Base-by-base conservation (phyloP, 139 green algal species). In the Picochlorum sp. region DNA sequence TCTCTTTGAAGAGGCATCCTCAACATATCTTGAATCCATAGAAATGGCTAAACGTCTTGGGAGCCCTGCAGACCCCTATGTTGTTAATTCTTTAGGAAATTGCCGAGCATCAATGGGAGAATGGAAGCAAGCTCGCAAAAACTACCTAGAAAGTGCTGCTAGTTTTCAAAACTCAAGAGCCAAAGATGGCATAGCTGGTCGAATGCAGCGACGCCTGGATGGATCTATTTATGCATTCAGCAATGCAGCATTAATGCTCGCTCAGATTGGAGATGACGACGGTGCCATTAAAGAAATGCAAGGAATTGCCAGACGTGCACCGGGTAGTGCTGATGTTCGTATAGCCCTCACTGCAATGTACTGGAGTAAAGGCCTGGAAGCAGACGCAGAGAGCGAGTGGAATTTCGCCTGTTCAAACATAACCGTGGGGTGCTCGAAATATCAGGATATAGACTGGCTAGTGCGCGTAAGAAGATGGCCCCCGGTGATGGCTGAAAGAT, bases 41-140 rank as follows among this genome's bases (percentile, higher is more conserved):
- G 39, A 67, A 0, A 55, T 88, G 25, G 79, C 79, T 9, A 47
- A 32, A 6, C 29, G 36, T 20, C 57, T 53, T 8, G 59, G 75
- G 6, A 45, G 41, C 39, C 29, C 44, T 25, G 55, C 61, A 3
- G 72, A 77, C 49, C 84, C 87, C 0, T 95, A 92, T 49, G 51
- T 95, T 1, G 65, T 85, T 22, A 94, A 94, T 70, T 72, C 45
- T 28, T 50, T 67, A 3, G 87, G 87, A 55, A 95, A 95, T 70
- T 87, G 73, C 61, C 72, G 76, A 54, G 83, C 82, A 55, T 81
- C 64, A 3, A 55, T 94, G 12, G 75, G 72, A 50, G 57, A 67
- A 36, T 72, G 65, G 65, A 29, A 43, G 28, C n/a, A 30, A 7
- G 65, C 85, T 0, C 58, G 83, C 0, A 65, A 78, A 12, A 63